Percentiles rank a stretch among this genome's conserved stretches.
Evolutionary conservation across 352 stramenopile genomes (phyloP).

Genomic region (Phytophthora boehmeriae): DNA sequence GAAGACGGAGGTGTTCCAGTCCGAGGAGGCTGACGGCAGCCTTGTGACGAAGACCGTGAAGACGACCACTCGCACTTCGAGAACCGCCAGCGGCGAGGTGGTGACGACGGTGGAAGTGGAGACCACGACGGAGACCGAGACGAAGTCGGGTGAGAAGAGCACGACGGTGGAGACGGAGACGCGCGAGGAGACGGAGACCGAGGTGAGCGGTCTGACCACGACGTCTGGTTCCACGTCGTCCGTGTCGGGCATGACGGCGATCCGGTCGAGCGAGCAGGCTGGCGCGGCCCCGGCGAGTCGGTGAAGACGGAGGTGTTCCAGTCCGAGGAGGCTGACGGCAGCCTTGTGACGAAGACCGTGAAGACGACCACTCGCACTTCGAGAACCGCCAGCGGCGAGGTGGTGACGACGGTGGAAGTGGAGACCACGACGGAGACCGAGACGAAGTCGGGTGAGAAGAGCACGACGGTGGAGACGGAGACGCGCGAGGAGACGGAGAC

Average conservation of each 20-base stretch:
- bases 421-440: conserved; percentile 10
- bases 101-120: conserved; percentile 8
- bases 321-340: conserved; percentile 5
- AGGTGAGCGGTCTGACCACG: not conserved
- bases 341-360: conserved; percentile 11
- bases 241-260: not conserved
- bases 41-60: conserved; percentile 9
- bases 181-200: conserved; percentile 3
- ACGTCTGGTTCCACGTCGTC: not conserved
- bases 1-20: conserved; percentile 11
- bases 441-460: conserved; percentile 4
- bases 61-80: conserved; percentile 7
- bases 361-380: conserved; percentile 6
- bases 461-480: conserved; percentile 8
- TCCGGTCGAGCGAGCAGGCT: not conserved
- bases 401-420: conserved; percentile 8
- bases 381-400: conserved; percentile 2
- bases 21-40: conserved; percentile 3
- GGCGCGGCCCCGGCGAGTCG: conserved; percentile 3
- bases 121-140: conserved; percentile 10
- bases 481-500: conserved; percentile 7
- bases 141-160: conserved; percentile 4
- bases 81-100: conserved; percentile 2
- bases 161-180: conserved; percentile 8
- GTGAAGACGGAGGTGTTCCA: conserved; percentile 11